Evolutionary conservation across 805 yeast genomes (phyloP).

Genomic region (Lipomyces mesembrius): DNA sequence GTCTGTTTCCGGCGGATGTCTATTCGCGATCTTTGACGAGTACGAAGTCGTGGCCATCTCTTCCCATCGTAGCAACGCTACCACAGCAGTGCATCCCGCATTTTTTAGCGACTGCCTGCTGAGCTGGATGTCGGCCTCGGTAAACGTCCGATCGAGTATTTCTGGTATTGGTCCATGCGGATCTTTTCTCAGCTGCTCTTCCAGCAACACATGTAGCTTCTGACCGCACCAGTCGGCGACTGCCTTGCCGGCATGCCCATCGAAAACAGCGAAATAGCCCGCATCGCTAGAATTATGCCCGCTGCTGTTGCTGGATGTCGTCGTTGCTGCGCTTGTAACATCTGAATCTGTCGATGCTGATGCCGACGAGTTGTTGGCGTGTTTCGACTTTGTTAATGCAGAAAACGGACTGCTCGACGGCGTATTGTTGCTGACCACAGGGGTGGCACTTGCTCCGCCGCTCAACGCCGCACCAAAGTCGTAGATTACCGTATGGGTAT

Average conservation of each 20-base stretch:
- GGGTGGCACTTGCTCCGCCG: neutral
- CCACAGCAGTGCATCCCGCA: conserved; percentile 95
- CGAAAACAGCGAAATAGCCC: conserved; percentile 95
- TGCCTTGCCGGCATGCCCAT: conserved; percentile 95
- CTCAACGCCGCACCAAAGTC: conserved; percentile 74
- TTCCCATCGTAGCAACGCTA: conserved; percentile 89
- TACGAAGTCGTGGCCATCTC: conserved; percentile 19
- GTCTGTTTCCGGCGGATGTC: conserved; percentile 4
- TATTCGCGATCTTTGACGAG: neutral
- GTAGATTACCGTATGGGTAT: conserved; percentile 89
- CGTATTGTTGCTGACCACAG: neutral
- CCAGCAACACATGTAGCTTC: conserved; percentile 69
- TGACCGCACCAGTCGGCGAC: conserved; percentile 96
- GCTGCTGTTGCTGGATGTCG: conserved; percentile 12
- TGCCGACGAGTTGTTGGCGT: neutral
- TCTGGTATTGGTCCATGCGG: conserved; percentile 58
- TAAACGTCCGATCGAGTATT: conserved; percentile 69
- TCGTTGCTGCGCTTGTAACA: conserved; percentile 4
- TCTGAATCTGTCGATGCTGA: conserved; percentile 1
- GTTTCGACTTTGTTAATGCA: neutral
- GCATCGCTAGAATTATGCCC: conserved; percentile 56
- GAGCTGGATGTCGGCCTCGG: conserved; percentile 73
- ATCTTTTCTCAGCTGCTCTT: conserved; percentile 42
- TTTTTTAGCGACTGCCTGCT: conserved; percentile 65
- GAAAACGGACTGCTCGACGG: neutral